Base-by-base conservation (phyloP, 345 rosid genomes). In the Anastatica hierochuntica region DNA sequence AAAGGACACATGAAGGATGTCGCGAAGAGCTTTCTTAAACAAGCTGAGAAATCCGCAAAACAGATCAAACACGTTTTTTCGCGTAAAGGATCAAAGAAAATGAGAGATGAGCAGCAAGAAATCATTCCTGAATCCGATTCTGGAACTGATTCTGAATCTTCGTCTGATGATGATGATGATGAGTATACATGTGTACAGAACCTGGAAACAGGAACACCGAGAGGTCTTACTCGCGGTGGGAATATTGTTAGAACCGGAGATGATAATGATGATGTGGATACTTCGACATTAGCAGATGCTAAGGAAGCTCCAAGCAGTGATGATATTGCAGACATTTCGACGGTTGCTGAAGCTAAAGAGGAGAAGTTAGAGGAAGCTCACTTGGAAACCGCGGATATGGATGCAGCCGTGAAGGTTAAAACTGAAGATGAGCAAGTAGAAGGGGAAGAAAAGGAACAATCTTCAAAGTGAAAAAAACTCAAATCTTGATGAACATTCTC, bases 1-100 rank as follows among this genome's bases (percentile, higher is more conserved):
- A 77, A 69, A 56, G 72, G 74, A 64, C 71, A 73, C 16, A 63
- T 72, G 69, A 92, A 77, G 67, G 80, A 36, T 29, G 72, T 60
- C 71, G 86, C 94, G 6, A 88, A 79, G 72, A 69, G 71, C 51
- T 34, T 88, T 26, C 35, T 81, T 3, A 86, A 76, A 63, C 82
- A 76, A 37, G 88, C 90, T 19, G 84, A 42, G 61, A 84, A 78
- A 24, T 77, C 78, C 49, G 84, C 85, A 16, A 76, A 69, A 19
- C 46, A 53, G 56, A 2, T 87, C 12, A 92, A 78, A 72, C 78
- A 83, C 2, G 86, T 13, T 4, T 65, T 92, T 36, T 81, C 95
- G 4, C 76, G 73, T 26, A 92, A 81, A 77, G 85, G 83, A 15
- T 81, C 87, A 10, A 72, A 50, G 68, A 75, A 53, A 53, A 36